Base-by-base conservation (phyloP, 768 basidiomycete genomes). In the Lentinula edodes region DNA sequence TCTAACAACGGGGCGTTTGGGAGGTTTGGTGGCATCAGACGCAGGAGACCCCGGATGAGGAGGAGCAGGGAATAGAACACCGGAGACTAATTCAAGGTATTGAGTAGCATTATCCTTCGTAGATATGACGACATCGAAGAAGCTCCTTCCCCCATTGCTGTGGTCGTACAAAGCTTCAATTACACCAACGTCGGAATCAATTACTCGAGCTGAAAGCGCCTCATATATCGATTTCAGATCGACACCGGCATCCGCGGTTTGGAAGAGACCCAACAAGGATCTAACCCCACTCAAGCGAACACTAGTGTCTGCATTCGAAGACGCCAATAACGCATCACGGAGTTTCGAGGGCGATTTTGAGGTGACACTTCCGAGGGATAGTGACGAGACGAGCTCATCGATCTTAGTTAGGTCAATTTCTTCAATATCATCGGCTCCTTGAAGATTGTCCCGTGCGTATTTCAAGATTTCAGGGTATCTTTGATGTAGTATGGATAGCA, bases 171-270 rank as follows among this genome's bases (percentile, higher is more conserved):
- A 76, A 0, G 80, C 82, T 50, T 87, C 78, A 12, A 95, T 71
- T 32, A 97, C 89, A 2, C 73, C 67, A 1, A 74, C 62, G 34
- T 85, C 80, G 6, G 80, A 77, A 66, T 96, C 94, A 54, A 86
- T 80, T 3, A 92, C 73, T 1, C 91, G 85, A 13, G 86, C 81
- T 35, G 88, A 70, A 5, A 98, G 74, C 0, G 89, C 86, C 2
- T 83, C 79, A n/a, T 77, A 78, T 18, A 89, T 73, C 2, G 87
- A 80, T 61, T 80, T 76, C 88, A 88, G 45, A 2, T 39, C 54
- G n/a, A 58, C 63, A 15, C 62, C 45, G 0, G 67, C 38, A 6
- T 66, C 64, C 34, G 71, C 63, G 12, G 80, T 67, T 0, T 71
- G 72, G 32, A 81, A 70, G 41, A 68, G 63, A 43, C 67, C 64